phyloP scores from a whole-genome alignment of 2,329 filamentous ascomycete species.

The Ophiocordyceps australis region DNA sequence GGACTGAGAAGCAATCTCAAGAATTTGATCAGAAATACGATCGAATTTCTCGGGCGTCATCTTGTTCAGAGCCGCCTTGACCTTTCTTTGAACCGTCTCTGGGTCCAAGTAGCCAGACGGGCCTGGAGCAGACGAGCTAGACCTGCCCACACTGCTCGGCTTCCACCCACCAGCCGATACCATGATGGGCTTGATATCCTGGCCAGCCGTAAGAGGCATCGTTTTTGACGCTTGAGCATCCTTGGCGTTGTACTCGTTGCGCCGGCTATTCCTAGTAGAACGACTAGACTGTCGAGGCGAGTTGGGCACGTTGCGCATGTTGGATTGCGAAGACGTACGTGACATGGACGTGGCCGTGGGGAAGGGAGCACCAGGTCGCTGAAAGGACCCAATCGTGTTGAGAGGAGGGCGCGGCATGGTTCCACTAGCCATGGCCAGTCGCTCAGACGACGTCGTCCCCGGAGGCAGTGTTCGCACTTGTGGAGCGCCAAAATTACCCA shows the following conservation, averaged over 20 bases:
- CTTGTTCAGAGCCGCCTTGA: constrained; percentile 97
- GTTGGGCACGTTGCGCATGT: constrained; percentile 45
- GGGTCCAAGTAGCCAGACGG: constrained; percentile 53
- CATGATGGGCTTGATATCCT: constrained; percentile 65
- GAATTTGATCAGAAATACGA: constrained; percentile 82
- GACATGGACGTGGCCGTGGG: constrained; percentile 44
- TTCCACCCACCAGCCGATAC: constrained; percentile 73
- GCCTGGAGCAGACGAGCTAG: constrained; percentile 13
- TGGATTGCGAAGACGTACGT: constrained; percentile 42
- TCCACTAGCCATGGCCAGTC: constrained; percentile 48
- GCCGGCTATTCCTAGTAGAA: constrained; percentile 45
- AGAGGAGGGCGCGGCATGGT: constrained; percentile 26
- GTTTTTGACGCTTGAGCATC: constrained; percentile 61
- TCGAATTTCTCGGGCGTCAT: constrained; percentile 99
- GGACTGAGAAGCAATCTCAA: constrained; percentile 82
- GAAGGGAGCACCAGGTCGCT: constrained; percentile 34
- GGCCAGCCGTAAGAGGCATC: constrained; percentile 79
- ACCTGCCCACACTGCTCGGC: constrained; percentile 47
- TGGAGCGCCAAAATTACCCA: constrained; percentile 50
- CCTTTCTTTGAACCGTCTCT: constrained; percentile 92
- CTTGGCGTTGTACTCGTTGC: constrained; percentile 32
- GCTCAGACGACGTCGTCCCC: constrained; percentile 60
- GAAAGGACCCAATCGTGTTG: constrained; percentile 21
- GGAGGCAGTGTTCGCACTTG: constrained; percentile 43
- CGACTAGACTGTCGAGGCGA: constrained; percentile 54